Base-by-base conservation (phyloP, 306 rosid genomes). In the Rubus idaeus region DNA sequence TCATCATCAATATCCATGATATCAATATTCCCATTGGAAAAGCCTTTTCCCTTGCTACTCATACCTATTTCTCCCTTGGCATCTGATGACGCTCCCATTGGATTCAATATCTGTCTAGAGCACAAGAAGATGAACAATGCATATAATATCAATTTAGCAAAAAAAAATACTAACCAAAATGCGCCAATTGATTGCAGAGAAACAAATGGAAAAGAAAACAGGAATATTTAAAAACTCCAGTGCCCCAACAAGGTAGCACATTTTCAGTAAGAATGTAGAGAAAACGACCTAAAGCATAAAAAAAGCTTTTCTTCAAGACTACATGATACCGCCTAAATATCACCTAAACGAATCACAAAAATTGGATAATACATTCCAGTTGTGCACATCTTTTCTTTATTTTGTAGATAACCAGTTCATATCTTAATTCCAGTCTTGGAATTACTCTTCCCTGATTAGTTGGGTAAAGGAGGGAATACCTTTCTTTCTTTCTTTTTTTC, bases 1-100 rank as follows among this genome's bases (percentile, higher is more conserved):
- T 63, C 35, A 45, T 82, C 85, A 6, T 82, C 80, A 1, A 69
- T 9, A 44, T 85, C 87, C 84, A 71, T 77, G 2, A 45, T 82
- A n/a, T 11, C 47, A 18, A 45, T 45, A 7, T 7, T 44, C 4
- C 20, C 71, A 61, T 75, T 53, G 2, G 85, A 75, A 55, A 44
- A 74, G 20, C 83, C 78, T 3, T 58, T 86, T 14, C 76, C 87
- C 80, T 85, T 91, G 73, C 92, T 85, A 42, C 84, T 82, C 87
- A 89, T 84, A 51, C 85, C 90, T 0, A 83, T 49, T 79, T 91
- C 89, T 14, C 72, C 89, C 90, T 90, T 91, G 44, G 73, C 80
- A 23, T 77, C 84, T 0, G 87, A 75, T 4, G 86, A 87, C 18
- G 76, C 83, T 72, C 85, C 87, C 88, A 83, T 87, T 64, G 30